Evolutionary conservation across 768 basidiomycete genomes (phyloP).

Genomic region (Agaricus subrufescens): DNA sequence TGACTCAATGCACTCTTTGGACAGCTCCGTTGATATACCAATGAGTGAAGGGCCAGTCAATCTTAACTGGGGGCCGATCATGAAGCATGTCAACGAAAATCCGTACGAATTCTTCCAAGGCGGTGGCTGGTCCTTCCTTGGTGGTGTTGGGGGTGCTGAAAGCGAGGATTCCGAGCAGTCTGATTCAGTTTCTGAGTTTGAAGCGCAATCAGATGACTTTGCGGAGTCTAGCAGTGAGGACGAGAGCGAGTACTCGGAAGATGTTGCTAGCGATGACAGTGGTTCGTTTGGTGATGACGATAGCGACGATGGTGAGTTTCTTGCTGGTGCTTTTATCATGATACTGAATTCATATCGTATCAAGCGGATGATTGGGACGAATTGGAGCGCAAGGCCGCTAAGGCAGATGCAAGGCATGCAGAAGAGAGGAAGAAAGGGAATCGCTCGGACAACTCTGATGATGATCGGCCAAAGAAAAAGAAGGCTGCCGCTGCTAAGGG

Average conservation of each 20-base stretch:
- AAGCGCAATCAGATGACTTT: slow-evolving; percentile 51
- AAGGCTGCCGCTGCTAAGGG: slow-evolving; percentile 30
- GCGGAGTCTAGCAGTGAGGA: slow-evolving; percentile 50
- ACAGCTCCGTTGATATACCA: slow-evolving; percentile 93
- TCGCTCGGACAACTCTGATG: slow-evolving; percentile 52
- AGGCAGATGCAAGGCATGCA: slow-evolving; percentile 52
- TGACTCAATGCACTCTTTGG: background rate
- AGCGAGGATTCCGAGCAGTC: slow-evolving; percentile 40
- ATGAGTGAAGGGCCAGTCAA: slow-evolving; percentile 96
- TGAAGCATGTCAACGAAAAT: slow-evolving; percentile 97
- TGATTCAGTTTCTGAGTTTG: slow-evolving; percentile 49
- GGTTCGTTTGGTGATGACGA: slow-evolving; percentile 55
- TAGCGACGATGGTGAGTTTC: slow-evolving; percentile 56
- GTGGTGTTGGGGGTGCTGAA: slow-evolving; percentile 64
- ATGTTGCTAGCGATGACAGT: slow-evolving; percentile 60
- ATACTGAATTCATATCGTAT: slow-evolving; percentile 11
- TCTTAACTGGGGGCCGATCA: slow-evolving; percentile 95
- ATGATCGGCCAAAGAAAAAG: slow-evolving; percentile 45
- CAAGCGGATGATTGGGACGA: slow-evolving; percentile 95
- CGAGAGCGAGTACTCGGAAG: slow-evolving; percentile 67
- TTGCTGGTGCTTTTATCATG: background rate
- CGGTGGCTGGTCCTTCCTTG: slow-evolving; percentile 94
- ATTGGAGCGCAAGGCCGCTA: slow-evolving; percentile 86
- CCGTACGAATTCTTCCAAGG: slow-evolving; percentile 93
- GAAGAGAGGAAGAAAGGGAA: slow-evolving; percentile 33